Evolutionary conservation across 768 basidiomycete genomes (phyloP), one percentile per base, ranked within the genome.

Genomic region (Sporobolomyces pararoseus): DNA sequence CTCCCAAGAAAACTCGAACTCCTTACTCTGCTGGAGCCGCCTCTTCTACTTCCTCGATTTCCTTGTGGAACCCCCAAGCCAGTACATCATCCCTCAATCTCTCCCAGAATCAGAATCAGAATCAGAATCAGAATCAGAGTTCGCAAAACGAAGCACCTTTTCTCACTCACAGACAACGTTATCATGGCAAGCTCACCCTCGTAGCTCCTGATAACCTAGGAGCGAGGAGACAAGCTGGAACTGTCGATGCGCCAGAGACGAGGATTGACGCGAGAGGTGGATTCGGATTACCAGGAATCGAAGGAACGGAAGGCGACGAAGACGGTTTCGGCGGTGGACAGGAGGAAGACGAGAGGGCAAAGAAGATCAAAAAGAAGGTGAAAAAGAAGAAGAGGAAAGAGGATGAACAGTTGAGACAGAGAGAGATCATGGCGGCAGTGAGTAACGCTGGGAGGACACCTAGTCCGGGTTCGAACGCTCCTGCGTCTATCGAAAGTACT

Each of bases 161-260:
- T 58, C 58, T 72, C 51, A 65, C 71, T 12, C 71, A 72, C 52
- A 44, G 65, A 52, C 51, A 64, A 32, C 66, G 63, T 9, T 61
- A 72, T 46, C 71, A 68, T 46, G 71, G 71, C 7, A 55, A 63
- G 13, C 44, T 63, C 21, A 72, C 71, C 31, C 66, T 72, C 50
- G 51, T 68, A 32, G 65, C 66, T 0, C 71, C 71, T 10, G 71
- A 72, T 63, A 72, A 72, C 58, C 46, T 61, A 31, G 66, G 63
- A 27, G 34, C 39, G 14, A 27, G 61, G 7, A 10, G 70, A 13
- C 65, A 61, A 32, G 50, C 71, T 0, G 66, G 63, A 25, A 64
- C 63, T 7, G 29, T 61, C 16, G 66, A 72, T 49, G 27, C 51
- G 12, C 54, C 62, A 10, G 19, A 23, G 6, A 31, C 25, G 23